phyloP scores from a whole-genome alignment of 1,284 basidiomycete species.

The Sparassis latifolia region DNA sequence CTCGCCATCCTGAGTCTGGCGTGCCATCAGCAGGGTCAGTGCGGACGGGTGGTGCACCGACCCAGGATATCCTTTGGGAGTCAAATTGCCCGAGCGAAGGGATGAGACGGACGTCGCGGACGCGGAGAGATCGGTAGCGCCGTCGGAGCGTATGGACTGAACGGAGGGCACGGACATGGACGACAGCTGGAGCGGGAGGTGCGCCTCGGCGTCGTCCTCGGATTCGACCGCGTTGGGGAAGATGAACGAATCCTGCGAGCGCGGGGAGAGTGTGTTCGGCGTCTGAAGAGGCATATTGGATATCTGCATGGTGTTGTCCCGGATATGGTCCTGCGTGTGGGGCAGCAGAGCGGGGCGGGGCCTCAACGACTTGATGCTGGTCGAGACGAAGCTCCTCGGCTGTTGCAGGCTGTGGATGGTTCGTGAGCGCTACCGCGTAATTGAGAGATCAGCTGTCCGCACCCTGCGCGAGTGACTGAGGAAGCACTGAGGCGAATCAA shows the following conservation, averaged over 20 bases:
- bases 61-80: slow-evolving; percentile 24
- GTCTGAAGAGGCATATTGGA: slow-evolving; percentile 44
- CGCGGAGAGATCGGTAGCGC: slow-evolving; percentile 19
- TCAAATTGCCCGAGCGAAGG: slow-evolving; percentile 22
- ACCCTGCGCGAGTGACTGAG: slow-evolving; percentile 6
- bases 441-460: slow-evolving; percentile 1
- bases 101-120: slow-evolving; percentile 20
- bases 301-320: slow-evolving; percentile 59
- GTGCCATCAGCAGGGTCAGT: slow-evolving; percentile 16
- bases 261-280: slow-evolving; percentile 9
- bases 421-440: slow-evolving; percentile 1
- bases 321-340: slow-evolving; percentile 55
- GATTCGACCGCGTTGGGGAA: slow-evolving; percentile 25
- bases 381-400: slow-evolving; percentile 30
- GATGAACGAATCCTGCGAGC: slow-evolving; percentile 30
- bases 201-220: slow-evolving; percentile 7
- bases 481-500: slow-evolving; percentile 5
- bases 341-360: slow-evolving; percentile 21
- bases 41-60: slow-evolving; percentile 32
- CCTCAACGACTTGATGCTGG: slow-evolving; percentile 22
- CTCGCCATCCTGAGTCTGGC: slow-evolving; percentile 30
- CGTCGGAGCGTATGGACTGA: slow-evolving; percentile 22
- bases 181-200: slow-evolving; percentile 19
- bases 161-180: slow-evolving; percentile 24
- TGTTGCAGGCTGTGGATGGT: slow-evolving; percentile 23